Base-by-base conservation (phyloP, 306 rosid genomes). In the Medicago arabica region DNA sequence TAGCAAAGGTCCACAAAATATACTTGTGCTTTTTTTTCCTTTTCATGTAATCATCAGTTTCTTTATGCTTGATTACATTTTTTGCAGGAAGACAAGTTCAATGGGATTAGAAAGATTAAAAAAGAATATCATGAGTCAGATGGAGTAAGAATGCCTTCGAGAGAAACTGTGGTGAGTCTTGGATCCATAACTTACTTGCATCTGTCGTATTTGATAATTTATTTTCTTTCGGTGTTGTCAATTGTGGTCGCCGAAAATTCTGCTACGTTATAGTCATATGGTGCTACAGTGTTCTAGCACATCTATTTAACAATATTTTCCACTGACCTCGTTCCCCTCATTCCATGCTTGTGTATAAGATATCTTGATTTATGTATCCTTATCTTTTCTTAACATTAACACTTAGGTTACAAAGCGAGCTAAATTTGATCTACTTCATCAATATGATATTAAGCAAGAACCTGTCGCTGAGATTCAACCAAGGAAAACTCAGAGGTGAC, bases 81-180 rank as follows among this genome's bases (percentile, higher is more conserved):
- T 64, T 54, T 12, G 63, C 72, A 91, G 88, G 90, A 80, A 83
- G 90, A 85, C 75, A 83, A 76, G 74, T 61, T 87, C 71, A 67
- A 59, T 55, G 87, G 87, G 66, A 83, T 82, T 39, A 77, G 67
- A 38, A 89, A 83, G 76, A 85, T 54, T 12, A 72, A 71, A 69
- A 91, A 89, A 61, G 82, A 75, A 58, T 67, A 38, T 39, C 62
- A 18, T 17, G 75, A 81, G 47, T 78, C 77, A 54, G 87, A 77
- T 75, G 89, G 85, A 83, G 80, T 49, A 61, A 82, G 72, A 85
- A 78, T 73, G 80, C 86, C 70, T 62, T 60, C 91, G 50, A 85
- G 85, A 82, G 96, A 87, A 78, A 74, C 82, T 67, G 72, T 2
- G 74, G 94, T 89, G 85, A 80, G 96, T 87, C 83, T 67, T 74